Evolutionary conservation across 768 basidiomycete species (phyloP).

Genomic region (Calocybe indica): DNA sequence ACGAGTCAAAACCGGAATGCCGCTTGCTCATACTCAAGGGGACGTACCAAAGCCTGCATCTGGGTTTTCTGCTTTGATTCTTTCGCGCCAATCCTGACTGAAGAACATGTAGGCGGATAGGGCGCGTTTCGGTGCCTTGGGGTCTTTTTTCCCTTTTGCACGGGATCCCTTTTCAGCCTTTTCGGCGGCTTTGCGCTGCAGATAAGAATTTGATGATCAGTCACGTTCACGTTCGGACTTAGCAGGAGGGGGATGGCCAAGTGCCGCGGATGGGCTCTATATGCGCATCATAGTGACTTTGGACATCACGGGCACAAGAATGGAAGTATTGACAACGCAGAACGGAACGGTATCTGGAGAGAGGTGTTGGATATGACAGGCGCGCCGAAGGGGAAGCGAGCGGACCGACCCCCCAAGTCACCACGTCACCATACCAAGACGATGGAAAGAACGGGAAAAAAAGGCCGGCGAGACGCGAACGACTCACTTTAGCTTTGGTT

Average conservation of each 20-base stretch:
- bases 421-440: slow-evolving; percentile 12
- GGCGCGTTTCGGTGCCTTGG: slow-evolving; percentile 84
- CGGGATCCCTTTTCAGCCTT: slow-evolving; percentile 58
- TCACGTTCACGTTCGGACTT: too few species aligned
- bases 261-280: too few species aligned
- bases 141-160: slow-evolving; percentile 55
- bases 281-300: background rate
- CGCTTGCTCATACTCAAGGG: slow-evolving; percentile 3
- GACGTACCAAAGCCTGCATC: slow-evolving; percentile 83
- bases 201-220: background rate
- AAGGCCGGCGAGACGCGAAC: too few species aligned
- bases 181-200: slow-evolving; percentile 70
- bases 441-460: slow-evolving; percentile 7
- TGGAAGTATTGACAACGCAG: slow-evolving; percentile 2
- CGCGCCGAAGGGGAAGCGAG: background rate
- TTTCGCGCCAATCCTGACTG: slow-evolving; percentile 91
- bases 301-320: slow-evolving; percentile 6
- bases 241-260: too few species aligned
- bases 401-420: slow-evolving; percentile 1
- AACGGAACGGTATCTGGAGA: slow-evolving; percentile 5
- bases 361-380: background rate
- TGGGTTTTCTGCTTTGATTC: slow-evolving; percentile 94
- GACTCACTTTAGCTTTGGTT: slow-evolving; percentile 60
- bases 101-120: slow-evolving; percentile 99
- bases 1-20: slow-evolving; percentile 6